These are phyloP conservation scores for Chalciporus piperatoides DNA, from an alignment of 1,284 basidiomycete genomes.

Conservation along the genomic window DNA sequence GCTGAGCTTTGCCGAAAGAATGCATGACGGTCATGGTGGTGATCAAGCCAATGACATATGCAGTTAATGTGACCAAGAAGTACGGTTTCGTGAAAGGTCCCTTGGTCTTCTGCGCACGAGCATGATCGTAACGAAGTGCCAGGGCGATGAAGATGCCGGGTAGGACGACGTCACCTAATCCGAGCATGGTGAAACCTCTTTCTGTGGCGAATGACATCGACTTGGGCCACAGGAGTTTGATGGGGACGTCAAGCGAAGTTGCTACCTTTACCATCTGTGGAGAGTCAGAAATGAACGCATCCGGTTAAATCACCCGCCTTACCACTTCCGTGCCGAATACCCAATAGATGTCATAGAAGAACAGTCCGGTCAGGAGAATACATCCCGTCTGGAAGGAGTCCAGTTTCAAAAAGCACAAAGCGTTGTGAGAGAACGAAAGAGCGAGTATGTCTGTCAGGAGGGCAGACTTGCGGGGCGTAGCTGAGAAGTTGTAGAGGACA, in stretches of 20 bases:
- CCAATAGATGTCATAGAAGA: conserved; percentile 90
- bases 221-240: conserved; percentile 87
- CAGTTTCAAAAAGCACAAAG: conserved; percentile 78
- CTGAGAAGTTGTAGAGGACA: conserved; percentile 58
- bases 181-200: conserved; percentile 85
- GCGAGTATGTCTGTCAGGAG: conserved; percentile 80
- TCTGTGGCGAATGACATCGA: conserved; percentile 53
- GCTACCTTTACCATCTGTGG: conserved; percentile 89
- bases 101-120: conserved; percentile 38
- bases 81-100: conserved; percentile 71
- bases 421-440: conserved; percentile 81
- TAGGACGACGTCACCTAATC: conserved; percentile 87
- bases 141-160: conserved; percentile 90
- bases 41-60: conserved; percentile 77
- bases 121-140: conserved; percentile 84
- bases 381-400: conserved; percentile 90
- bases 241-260: conserved; percentile 89
- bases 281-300: neutral
- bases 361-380: conserved; percentile 76
- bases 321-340: conserved; percentile 82
- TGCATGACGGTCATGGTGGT: conserved; percentile 92
- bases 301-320: conserved; percentile 28
- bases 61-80: conserved; percentile 68
- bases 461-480: conserved; percentile 55
- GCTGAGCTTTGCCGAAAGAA: conserved; percentile 75